Percentiles rank a stretch among this genome's conserved stretches.
These are phyloP conservation scores for Cladorrhinum sp. DNA, from an alignment of 2,329 filamentous ascomycete species.

Conservation along the genomic window DNA sequence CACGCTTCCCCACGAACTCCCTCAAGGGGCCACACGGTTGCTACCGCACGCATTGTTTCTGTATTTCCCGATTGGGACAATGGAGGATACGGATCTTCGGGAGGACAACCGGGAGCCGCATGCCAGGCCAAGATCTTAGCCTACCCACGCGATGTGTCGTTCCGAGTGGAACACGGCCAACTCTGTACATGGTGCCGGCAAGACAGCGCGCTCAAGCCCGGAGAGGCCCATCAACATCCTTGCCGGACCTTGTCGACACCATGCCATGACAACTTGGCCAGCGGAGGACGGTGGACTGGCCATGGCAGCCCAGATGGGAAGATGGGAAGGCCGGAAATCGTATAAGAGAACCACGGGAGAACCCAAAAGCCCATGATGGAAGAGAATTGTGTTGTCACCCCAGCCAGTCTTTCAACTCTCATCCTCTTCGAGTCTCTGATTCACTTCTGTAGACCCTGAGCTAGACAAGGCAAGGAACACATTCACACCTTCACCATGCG, in stretches of 20 bases:
- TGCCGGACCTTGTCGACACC: neutral
- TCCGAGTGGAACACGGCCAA: conserved; percentile 17
- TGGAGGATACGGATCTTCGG: conserved; percentile 19
- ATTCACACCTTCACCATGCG: conserved; percentile 18
- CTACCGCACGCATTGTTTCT: conserved; percentile 12
- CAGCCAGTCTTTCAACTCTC: conserved; percentile 6
- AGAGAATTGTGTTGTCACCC: neutral
- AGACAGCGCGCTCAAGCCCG: conserved; percentile 6
- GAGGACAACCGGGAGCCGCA: conserved; percentile 17
- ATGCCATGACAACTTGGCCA: conserved; percentile 11
- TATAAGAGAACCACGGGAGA: conserved; percentile 3
- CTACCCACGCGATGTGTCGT: conserved; percentile 15
- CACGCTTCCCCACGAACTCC: neutral
- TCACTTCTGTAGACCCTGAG: conserved; percentile 6
- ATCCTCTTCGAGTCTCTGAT: neutral
- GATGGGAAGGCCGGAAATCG: neutral
- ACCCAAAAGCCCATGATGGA: neutral
- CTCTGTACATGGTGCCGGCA: conserved; percentile 13
- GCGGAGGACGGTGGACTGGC: conserved; percentile 4
- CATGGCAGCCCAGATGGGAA: neutral
- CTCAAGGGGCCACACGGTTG: no score
- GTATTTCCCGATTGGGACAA: conserved; percentile 15
- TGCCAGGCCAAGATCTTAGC: conserved; percentile 17
- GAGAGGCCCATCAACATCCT: neutral
- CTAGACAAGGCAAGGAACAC: neutral